Conservation (phyloP, 148 eudicot species). For the Rhododendron williamsianum region DNA sequence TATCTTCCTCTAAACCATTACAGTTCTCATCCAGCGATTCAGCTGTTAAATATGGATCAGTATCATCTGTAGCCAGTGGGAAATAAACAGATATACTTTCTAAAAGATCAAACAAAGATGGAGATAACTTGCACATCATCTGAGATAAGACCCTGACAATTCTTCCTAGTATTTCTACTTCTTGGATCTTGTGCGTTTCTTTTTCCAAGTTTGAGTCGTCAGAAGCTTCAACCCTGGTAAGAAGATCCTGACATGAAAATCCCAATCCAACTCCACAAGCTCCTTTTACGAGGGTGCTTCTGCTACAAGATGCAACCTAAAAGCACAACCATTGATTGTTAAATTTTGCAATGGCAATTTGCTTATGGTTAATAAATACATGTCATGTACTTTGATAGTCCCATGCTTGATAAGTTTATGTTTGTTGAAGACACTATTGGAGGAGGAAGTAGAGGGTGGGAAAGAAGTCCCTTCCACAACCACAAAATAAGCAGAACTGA, state of each 20-base stretch:
- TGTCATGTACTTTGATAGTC: not conserved
- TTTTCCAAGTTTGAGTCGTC: slow-evolving; percentile 32
- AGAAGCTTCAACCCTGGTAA: slow-evolving; percentile 35
- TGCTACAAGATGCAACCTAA: slow-evolving; percentile 68
- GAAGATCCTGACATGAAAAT: slow-evolving; percentile 79
- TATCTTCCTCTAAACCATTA: slow-evolving; percentile 60
- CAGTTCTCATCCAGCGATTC: slow-evolving; percentile 21
- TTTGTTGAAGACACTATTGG: not conserved
- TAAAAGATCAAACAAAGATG: slow-evolving; percentile 38
- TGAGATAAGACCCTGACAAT: slow-evolving; percentile 48
- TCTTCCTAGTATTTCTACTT: slow-evolving; percentile 54
- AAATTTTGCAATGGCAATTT: not conserved
- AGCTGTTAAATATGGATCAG: slow-evolving; percentile 18
- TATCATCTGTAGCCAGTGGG: slow-evolving; percentile 32
- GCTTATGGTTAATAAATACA: not conserved
- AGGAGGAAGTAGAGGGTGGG: not conserved
- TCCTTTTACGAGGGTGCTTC: slow-evolving; percentile 77
- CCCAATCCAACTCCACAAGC: slow-evolving; percentile 96
- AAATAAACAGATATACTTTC: slow-evolving; percentile 38
- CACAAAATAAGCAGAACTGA: not conserved
- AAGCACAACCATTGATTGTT: slow-evolving; percentile 16
- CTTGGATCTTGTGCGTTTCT: slow-evolving; percentile 38
- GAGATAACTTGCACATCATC: slow-evolving; percentile 44
- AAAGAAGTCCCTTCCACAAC: not conserved
- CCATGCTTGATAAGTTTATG: not conserved